Conservation (phyloP, 202 grass and related monocot genomes). For the Digitaria exilis region DNA sequence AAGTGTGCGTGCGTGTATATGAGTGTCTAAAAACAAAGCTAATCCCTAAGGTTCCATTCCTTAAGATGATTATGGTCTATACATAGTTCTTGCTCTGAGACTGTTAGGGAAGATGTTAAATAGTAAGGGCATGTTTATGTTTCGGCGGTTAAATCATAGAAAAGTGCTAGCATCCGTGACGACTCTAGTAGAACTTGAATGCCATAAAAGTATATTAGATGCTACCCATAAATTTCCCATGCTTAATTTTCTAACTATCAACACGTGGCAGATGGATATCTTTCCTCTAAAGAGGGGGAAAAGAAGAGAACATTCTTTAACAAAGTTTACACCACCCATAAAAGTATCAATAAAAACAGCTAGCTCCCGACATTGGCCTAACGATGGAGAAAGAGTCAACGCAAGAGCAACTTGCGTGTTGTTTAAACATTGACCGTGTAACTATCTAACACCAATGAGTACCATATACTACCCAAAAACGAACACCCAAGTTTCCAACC, state of each 20-base stretch:
- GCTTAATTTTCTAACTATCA: background rate
- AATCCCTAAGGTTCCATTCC: too few relatives aligned
- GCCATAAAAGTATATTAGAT: too few relatives aligned
- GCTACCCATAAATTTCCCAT: too few relatives aligned
- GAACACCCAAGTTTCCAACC: constrained; percentile 18
- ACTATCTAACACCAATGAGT: background rate
- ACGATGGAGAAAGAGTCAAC: background rate
- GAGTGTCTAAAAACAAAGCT: too few relatives aligned
- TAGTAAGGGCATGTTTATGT: too few relatives aligned
- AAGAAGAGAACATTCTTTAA: background rate
- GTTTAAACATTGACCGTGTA: constrained; percentile 16
- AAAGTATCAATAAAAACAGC: background rate
- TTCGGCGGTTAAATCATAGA: too few relatives aligned
- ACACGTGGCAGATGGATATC: background rate
- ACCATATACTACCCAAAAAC: background rate
- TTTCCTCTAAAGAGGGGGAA: background rate
- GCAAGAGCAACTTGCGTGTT: background rate
- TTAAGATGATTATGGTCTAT: background rate
- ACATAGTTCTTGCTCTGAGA: background rate
- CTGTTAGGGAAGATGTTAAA: background rate
- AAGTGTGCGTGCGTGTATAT: too few relatives aligned
- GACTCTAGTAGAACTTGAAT: too few relatives aligned
- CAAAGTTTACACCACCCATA: background rate
- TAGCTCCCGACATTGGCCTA: background rate
- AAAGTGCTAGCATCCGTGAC: too few relatives aligned